Conservation (phyloP, 495 filamentous ascomycete species). For the Hypomontagnella monticulosa region DNA sequence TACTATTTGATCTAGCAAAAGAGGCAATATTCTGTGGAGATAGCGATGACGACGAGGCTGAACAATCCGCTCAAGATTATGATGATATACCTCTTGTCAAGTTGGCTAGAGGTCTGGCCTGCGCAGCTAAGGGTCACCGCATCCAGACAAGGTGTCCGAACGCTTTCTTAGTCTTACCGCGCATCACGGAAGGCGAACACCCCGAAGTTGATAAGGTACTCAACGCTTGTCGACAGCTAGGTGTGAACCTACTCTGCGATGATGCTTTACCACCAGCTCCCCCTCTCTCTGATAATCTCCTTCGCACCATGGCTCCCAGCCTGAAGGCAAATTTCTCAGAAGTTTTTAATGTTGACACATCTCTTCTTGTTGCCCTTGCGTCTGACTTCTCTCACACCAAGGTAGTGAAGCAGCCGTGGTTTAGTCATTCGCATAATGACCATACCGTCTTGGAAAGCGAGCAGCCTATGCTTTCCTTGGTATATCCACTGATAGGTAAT, state of each 20-base stretch:
- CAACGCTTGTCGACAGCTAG: conserved; percentile 36
- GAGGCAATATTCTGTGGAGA: conserved; percentile 45
- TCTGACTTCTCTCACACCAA: conserved; percentile 54
- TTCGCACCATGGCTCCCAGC: conserved; percentile 55
- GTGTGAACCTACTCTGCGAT: conserved; percentile 37
- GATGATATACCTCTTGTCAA: conserved; percentile 42
- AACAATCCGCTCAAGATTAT: conserved; percentile 10
- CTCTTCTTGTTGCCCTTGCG: conserved; percentile 53
- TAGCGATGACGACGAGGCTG: conserved; percentile 34
- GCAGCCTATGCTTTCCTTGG: conserved; percentile 45
- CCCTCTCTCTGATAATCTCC: conserved; percentile 57
- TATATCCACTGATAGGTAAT: conserved; percentile 46
- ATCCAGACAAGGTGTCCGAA: conserved; percentile 38
- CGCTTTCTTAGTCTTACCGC: conserved; percentile 39
- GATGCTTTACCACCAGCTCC: conserved; percentile 27
- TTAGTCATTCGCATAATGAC: conserved; percentile 48
- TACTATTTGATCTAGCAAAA: conserved; percentile 46
- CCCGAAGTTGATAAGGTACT: conserved; percentile 40
- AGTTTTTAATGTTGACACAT: conserved; percentile 53
- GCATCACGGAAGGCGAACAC: conserved; percentile 38
- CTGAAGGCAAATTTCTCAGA: conserved; percentile 44
- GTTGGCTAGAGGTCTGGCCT: conserved; percentile 38
- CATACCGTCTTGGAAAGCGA: conserved; percentile 45
- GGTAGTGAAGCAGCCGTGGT: conserved; percentile 49
- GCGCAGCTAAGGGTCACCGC: conserved; percentile 40